These are phyloP conservation scores for Conidiobolus incongruus DNA, from an alignment of 371 early-diverging fungal genomes.

Conservation along the genomic window DNA sequence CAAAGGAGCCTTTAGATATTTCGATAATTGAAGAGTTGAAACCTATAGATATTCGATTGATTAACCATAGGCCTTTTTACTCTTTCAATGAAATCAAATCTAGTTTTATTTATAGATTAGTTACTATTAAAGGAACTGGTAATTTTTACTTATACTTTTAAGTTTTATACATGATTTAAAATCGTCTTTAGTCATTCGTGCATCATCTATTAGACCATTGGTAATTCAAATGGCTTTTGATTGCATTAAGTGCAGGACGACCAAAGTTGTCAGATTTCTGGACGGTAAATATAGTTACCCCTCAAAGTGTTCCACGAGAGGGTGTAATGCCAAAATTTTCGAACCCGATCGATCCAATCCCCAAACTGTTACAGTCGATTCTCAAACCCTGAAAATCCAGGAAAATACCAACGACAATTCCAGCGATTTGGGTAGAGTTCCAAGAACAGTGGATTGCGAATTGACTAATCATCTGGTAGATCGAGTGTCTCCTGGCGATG, in stretches of 20 bases:
- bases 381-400: conserved; percentile 49
- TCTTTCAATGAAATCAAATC: too few relatives aligned
- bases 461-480: conserved; percentile 93
- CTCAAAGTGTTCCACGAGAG: conserved; percentile 13
- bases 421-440: conserved; percentile 80
- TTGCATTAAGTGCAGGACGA: conserved; percentile 15
- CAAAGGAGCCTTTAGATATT: too few relatives aligned
- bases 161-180: too few relatives aligned
- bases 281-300: conserved; percentile 20
- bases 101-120: background rate
- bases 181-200: conserved; percentile 10
- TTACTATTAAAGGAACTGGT: background rate
- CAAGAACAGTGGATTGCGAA: conserved; percentile 90
- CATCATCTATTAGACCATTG: conserved; percentile 17
- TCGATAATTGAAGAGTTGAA: too few relatives aligned
- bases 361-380: conserved; percentile 29
- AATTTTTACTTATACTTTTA: conserved; percentile 9
- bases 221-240: conserved; percentile 19
- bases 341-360: conserved; percentile 14
- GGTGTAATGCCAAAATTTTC: conserved; percentile 22
- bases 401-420: conserved; percentile 41
- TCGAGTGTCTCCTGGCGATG: conserved; percentile 92
- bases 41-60: too few relatives aligned
- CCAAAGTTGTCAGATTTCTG: conserved; percentile 14
- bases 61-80: too few relatives aligned